Evolutionary conservation across 2,329 filamentous ascomycete genomes (phyloP).

Genomic region (Colletotrichum tanaceti): DNA sequence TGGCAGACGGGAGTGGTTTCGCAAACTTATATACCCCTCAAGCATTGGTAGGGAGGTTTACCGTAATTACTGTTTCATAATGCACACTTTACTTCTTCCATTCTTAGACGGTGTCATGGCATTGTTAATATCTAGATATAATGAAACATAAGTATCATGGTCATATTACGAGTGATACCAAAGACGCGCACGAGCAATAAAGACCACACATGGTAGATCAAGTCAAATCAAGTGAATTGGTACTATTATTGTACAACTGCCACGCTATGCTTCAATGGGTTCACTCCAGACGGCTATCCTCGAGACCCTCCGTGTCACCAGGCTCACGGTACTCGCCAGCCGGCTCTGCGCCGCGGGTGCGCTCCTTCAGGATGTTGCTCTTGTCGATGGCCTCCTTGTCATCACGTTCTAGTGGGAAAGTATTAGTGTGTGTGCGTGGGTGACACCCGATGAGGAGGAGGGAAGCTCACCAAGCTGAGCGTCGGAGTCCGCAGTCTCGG

Average conservation of each 20-base stretch:
- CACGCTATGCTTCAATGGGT: accelerated
- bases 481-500: constrained; percentile 48
- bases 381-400: constrained; percentile 53
- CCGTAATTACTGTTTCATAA: neutral
- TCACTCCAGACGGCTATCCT: constrained; percentile 20
- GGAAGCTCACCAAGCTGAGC: constrained; percentile 51
- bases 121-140: too few relatives aligned
- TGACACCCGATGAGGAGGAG: too few relatives aligned
- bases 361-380: constrained; percentile 51
- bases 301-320: constrained; percentile 49
- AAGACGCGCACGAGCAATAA: too few relatives aligned
- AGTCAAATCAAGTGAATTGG: too few relatives aligned
- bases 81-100: too few relatives aligned
- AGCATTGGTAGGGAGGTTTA: neutral
- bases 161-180: too few relatives aligned
- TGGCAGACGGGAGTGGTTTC: neutral
- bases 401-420: constrained; percentile 45
- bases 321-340: constrained; percentile 48
- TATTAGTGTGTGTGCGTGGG: accelerated
- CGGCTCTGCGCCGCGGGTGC: constrained; percentile 49
- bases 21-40: neutral
- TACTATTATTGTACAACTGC: accelerated
- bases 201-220: too few relatives aligned
- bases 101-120: too few relatives aligned
- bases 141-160: too few relatives aligned